phyloP scores from a whole-genome alignment of 306 rosid species.

The Acmispon strigosus region DNA sequence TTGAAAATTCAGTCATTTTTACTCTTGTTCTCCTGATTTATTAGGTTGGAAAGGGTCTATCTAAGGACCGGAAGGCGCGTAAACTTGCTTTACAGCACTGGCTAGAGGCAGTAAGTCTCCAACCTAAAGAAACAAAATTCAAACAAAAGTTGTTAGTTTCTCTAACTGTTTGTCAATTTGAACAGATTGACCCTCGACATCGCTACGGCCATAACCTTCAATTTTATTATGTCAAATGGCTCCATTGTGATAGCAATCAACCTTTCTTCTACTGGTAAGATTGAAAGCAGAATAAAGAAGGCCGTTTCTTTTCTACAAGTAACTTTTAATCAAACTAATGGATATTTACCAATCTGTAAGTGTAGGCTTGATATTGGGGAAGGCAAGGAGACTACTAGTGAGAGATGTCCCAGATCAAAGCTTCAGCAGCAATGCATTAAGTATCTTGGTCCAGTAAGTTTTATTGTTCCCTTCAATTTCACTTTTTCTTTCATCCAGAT shows the following conservation, averaged over 20 bases:
- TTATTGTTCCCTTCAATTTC: conserved; percentile 5
- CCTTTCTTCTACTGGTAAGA: conserved; percentile 89
- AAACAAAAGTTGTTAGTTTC: conserved; percentile 1
- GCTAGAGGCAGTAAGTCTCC: conserved; percentile 84
- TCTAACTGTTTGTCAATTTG: conserved; percentile 6
- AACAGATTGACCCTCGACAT: conserved; percentile 93
- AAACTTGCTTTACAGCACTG: conserved; percentile 91
- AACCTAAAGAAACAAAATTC: neutral
- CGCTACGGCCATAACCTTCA: conserved; percentile 94
- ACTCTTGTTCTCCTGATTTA: neutral
- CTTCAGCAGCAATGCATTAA: conserved; percentile 86
- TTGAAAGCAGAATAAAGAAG: neutral
- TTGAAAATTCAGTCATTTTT: conserved; percentile 1
- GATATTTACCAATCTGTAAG: conserved; percentile 1
- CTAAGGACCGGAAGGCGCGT: conserved; percentile 68
- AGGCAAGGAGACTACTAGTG: conserved; percentile 56
- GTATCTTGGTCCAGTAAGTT: conserved; percentile 83
- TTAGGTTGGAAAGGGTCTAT: conserved; percentile 87
- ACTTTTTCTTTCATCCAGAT: neutral
- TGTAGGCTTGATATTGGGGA: conserved; percentile 87
- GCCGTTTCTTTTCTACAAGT: neutral
- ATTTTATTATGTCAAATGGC: conserved; percentile 74
- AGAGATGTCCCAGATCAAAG: conserved; percentile 50
- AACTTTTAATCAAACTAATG: neutral
- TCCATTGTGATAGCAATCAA: conserved; percentile 64